Evolutionary conservation across 306 rosid genomes (phyloP), one percentile per base, ranked within the genome.

Genomic region (Astragalus glycyphyllos): DNA sequence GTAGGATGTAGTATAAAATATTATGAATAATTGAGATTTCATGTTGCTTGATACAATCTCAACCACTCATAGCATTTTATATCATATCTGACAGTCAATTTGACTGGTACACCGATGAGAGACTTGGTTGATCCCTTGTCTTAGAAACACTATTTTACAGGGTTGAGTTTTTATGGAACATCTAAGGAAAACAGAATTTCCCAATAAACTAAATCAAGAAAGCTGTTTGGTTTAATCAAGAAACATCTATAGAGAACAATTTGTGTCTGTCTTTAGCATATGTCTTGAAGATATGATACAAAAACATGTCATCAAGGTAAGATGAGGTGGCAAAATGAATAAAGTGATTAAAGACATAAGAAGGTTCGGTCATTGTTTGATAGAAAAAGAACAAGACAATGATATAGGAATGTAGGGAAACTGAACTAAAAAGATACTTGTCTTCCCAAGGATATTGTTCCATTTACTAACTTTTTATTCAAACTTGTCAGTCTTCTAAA

Each of bases 371-470:
- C 89, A 75, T 80, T 60, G 78, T 81, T 83, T 81, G 86, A 90
- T 83, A 63, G 76, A 83, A 82, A 88, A 80, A 80, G 85, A 81
- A 79, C 75, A 60, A 53, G 81, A 69, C 84, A 83, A 75, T 87
- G 83, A 85, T 82, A 76, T 34, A 40, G 85, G 79, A 67, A 65
- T 74, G 63, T 81, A 61, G 64, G 84, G 80, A 72, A 85, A 79
- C 79, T 47, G 72, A 74, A 83, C 31, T 67, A 84, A 51, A 81
- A 90, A 94, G 89, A 87, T 89, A 81, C 96, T 86, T 94, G 89
- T 85, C 96, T 90, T 90, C 94, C 86, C 91, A 79, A 90, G 86
- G 85, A 75, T 76, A 71, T 72, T 81, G 92, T 93, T 92, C 93
- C 91, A 84, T 76, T 69, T 62, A 20, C 23, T 2, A 87, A 83